Evolutionary conservation across 257 asterid species (phyloP).

Genomic region (Ajuga chamaepitys): DNA sequence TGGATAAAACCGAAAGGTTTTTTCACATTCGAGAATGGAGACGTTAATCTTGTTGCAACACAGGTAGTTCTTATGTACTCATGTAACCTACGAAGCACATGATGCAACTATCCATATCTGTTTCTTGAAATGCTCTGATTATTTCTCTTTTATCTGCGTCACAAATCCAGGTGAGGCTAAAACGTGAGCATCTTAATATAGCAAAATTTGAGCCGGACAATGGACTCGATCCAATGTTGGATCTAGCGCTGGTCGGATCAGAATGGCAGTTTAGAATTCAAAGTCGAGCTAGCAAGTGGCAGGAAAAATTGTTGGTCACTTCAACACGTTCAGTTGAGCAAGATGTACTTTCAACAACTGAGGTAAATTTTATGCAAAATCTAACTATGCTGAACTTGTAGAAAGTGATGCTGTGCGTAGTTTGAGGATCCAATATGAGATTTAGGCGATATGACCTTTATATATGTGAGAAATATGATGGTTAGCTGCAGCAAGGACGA

Average conservation of each 20-base stretch:
- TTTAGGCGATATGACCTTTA: not conserved
- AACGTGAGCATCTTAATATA: conserved; percentile 85
- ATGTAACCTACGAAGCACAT: conserved; percentile 4
- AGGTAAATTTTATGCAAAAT: conserved; percentile 42
- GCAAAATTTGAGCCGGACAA: conserved; percentile 97
- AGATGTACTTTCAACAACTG: conserved; percentile 85
- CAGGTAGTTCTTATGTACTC: conserved; percentile 45
- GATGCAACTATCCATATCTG: conserved; percentile 8
- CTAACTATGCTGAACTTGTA: not conserved
- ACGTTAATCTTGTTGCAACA: conserved; percentile 97
- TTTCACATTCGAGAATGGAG: conserved; percentile 87
- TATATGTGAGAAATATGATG: not conserved
- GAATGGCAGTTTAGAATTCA: conserved; percentile 99
- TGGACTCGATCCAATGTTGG: conserved; percentile 92
- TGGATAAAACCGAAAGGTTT: conserved; percentile 90
- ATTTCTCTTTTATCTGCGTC: conserved; percentile 1
- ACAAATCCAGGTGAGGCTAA: conserved; percentile 78
- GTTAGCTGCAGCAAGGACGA: too few relatives aligned
- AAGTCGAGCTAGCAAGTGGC: conserved; percentile 98
- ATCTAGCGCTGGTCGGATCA: conserved; percentile 91
- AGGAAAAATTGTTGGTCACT: conserved; percentile 89
- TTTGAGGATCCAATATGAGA: not conserved
- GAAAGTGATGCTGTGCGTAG: not conserved
- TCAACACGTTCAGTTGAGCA: conserved; percentile 95
- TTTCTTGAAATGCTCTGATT: conserved; percentile 15